These are phyloP conservation scores for Xylaria sp. DNA, from an alignment of 2,329 filamentous ascomycete genomes.

Conservation along the genomic window DNA sequence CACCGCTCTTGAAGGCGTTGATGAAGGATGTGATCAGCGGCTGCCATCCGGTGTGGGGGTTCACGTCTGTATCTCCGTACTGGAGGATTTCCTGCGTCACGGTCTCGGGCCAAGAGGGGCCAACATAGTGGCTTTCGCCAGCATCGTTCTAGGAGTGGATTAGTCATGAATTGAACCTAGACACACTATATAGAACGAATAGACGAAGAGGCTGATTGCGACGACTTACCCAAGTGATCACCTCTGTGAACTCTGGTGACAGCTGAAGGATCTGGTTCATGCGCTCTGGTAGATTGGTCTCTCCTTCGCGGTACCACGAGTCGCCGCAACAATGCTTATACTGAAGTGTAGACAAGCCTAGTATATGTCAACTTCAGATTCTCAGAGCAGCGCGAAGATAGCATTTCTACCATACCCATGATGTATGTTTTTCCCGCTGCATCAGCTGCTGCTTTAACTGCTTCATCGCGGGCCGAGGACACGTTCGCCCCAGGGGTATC, in stretches of 20 bases:
- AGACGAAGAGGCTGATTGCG: slow-evolving; percentile 16
- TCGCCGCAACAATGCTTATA: slow-evolving; percentile 50
- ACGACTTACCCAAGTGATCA: slow-evolving; percentile 48
- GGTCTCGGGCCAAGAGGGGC: slow-evolving; percentile 50
- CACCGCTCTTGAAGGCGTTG: slow-evolving; percentile 49
- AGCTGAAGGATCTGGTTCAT: slow-evolving; percentile 52
- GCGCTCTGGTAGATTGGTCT: slow-evolving; percentile 51
- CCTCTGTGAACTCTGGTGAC: slow-evolving; percentile 49
- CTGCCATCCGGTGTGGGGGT: slow-evolving; percentile 51
- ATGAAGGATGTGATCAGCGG: slow-evolving; percentile 52
- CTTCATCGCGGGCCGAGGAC: slow-evolving; percentile 43
- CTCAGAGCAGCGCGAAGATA: background rate
- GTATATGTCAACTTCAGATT: slow-evolving; percentile 19
- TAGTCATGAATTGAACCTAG: slow-evolving; percentile 6
- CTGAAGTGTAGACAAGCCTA: slow-evolving; percentile 49
- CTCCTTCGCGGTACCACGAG: slow-evolving; percentile 50
- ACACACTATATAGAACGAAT: background rate
- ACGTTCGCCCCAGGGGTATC: slow-evolving; percentile 44
- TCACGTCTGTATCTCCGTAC: slow-evolving; percentile 48
- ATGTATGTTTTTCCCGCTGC: slow-evolving; percentile 50
- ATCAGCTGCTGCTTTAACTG: slow-evolving; percentile 42
- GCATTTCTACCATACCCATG: slow-evolving; percentile 45
- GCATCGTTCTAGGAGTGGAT: slow-evolving; percentile 48
- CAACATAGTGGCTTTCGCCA: slow-evolving; percentile 54
- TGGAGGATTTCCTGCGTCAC: slow-evolving; percentile 44